A percentile compares a stretch with the other conserved stretches of the same genome.
Conservation (phyloP, 352 stramenopile species). For the Phytophthora litchii region DNA sequence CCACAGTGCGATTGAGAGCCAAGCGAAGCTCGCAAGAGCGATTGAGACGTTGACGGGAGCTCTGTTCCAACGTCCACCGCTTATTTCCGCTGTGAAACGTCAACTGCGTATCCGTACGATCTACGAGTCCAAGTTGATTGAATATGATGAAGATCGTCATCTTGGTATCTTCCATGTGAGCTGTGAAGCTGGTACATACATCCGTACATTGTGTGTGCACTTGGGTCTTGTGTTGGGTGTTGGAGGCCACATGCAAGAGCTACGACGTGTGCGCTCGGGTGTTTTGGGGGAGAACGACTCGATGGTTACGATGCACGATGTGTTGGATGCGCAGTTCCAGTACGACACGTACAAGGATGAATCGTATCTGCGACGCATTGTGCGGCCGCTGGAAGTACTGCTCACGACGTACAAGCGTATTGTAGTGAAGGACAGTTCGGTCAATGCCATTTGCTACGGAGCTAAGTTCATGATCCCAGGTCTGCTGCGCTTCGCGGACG, state of each 20-base stretch:
- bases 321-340: conserved; percentile 99
- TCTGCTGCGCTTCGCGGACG: conserved; percentile 98
- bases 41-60: conserved; percentile 99
- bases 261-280: conserved; percentile 97
- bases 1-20: conserved; percentile 94
- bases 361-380: conserved; percentile 97
- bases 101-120: conserved; percentile 99
- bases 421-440: conserved; percentile 99
- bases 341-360: conserved; percentile 99
- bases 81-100: conserved; percentile 99
- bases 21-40: conserved; percentile 92
- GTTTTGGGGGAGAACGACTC: conserved; percentile 96
- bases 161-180: conserved; percentile 98
- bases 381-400: conserved; percentile 98
- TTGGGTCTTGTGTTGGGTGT: conserved; percentile 97
- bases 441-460: conserved; percentile 99
- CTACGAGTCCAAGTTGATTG: conserved; percentile 99
- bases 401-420: conserved; percentile 99
- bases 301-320: conserved; percentile 99
- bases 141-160: conserved; percentile 98
- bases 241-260: conserved; percentile 99
- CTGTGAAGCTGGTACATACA: conserved; percentile 99
- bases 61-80: conserved; percentile 99
- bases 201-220: conserved; percentile 99
- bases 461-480: conserved; percentile 99